Percentiles rank a stretch among this genome's conserved stretches.
Conservation (phyloP, 371 early-diverging fungal species). For the Rhizopus sp. region DNA sequence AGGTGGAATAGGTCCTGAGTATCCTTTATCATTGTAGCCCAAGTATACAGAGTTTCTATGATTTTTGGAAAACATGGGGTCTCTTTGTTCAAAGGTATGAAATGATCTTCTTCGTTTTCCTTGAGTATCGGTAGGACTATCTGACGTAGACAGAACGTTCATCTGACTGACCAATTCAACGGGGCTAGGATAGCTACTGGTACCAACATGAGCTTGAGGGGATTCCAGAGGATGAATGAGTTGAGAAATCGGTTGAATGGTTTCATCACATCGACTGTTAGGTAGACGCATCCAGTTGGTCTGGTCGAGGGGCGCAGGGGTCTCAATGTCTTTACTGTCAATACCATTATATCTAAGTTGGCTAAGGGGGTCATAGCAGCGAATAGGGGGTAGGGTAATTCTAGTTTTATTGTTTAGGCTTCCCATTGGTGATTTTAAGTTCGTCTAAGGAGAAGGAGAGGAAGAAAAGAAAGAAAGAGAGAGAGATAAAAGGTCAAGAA, state of each 20-base stretch:
- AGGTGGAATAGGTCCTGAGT: too few species aligned
- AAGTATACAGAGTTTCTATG: too few species aligned
- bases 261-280: too few species aligned
- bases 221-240: neutral
- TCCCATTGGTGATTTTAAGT: neutral
- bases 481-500: neutral
- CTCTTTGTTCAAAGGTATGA: neutral
- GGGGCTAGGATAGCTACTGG: neutral
- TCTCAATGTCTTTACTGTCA: too few species aligned
- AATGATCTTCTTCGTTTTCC: neutral
- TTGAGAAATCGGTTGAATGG: too few species aligned
- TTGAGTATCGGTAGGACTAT: neutral
- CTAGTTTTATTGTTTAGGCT: neutral
- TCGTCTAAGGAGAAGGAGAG: neutral
- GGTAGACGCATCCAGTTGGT: too few species aligned
- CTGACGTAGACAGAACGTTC: too few species aligned
- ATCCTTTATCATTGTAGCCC: too few species aligned
- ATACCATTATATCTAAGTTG: neutral
- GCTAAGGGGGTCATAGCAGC: neutral
- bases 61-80: too few species aligned
- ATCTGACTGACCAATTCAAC: too few species aligned
- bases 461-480: slow-evolving; percentile 1
- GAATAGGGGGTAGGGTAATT: neutral
- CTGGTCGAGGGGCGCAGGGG: too few species aligned
- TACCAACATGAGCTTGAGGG: neutral